A percentile compares a stretch with the other conserved stretches of the same genome.
Conservation (phyloP, 345 rosid species). For the Passiflora organensis region DNA sequence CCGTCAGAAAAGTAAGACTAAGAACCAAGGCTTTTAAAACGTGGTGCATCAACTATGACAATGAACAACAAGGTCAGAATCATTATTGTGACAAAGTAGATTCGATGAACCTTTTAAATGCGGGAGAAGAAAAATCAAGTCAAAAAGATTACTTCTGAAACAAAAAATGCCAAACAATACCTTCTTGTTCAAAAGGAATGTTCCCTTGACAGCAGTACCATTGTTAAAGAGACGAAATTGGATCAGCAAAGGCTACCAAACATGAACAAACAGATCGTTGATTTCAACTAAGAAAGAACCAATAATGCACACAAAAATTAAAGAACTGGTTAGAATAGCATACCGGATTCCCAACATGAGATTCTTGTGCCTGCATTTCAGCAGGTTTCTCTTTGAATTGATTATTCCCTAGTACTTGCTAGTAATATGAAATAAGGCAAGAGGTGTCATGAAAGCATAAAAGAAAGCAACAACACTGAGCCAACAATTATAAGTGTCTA, state of each 20-base stretch:
- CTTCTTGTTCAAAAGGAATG: constrained; percentile 61
- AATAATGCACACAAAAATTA: not conserved
- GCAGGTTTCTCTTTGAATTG: constrained; percentile 13
- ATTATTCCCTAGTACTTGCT: constrained; percentile 9
- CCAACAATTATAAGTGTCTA: too few relatives aligned
- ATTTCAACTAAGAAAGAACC: not conserved
- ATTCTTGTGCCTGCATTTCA: constrained; percentile 1
- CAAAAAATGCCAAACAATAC: constrained; percentile 30
- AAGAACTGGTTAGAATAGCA: constrained; percentile 6
- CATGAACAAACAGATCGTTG: constrained; percentile 8
- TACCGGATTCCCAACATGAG: constrained; percentile 32
- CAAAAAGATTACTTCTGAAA: not conserved
- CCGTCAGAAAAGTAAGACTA: too few relatives aligned
- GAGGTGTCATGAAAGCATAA: not conserved
- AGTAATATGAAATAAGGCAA: not conserved
- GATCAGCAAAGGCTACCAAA: constrained; percentile 64
- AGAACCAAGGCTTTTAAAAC: not conserved
- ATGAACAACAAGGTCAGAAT: not conserved
- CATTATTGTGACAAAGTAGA: too few relatives aligned
- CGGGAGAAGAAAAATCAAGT: not conserved
- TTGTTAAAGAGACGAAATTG: constrained; percentile 67
- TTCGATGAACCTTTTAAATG: not conserved
- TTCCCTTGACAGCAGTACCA: constrained; percentile 76
- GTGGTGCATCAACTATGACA: not conserved
- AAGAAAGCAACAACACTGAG: not conserved